A percentile compares a stretch with the other conserved stretches of the same genome.
Conservation (phyloP, 768 basidiomycete species). For the Boletus barrowsii region DNA sequence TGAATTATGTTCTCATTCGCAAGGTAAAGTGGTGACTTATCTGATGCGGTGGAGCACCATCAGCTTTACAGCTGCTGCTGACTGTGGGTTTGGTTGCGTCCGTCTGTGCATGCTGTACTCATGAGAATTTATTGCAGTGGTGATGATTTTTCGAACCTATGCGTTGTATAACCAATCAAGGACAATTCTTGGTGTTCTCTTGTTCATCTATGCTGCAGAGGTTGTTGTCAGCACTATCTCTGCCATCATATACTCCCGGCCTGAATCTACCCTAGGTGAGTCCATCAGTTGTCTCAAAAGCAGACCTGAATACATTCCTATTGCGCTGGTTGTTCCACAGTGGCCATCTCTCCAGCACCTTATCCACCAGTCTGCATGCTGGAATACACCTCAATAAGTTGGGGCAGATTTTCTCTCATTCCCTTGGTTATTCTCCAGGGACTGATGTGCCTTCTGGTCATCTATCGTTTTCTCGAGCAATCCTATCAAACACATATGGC, state of each 20-base stretch:
- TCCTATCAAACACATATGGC: background rate
- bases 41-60: background rate
- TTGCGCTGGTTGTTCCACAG: background rate
- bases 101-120: background rate
- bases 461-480: background rate
- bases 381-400: slow-evolving; percentile 1
- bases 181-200: background rate
- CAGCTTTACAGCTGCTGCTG: background rate
- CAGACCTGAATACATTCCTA: background rate
- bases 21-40: background rate
- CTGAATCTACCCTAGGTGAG: background rate
- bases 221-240: background rate
- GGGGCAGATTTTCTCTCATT: background rate
- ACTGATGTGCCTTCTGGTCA: slow-evolving; percentile 5
- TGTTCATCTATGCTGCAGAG: background rate
- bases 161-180: slow-evolving; percentile 6
- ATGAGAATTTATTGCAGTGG: background rate
- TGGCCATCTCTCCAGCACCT: background rate
- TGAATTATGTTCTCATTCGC: background rate
- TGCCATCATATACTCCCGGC: background rate
- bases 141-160: slow-evolving; percentile 11
- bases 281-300: background rate
- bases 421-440: slow-evolving; percentile 1
- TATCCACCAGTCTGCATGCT: background rate
- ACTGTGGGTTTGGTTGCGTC: background rate